A percentile compares a stretch with the other conserved stretches of the same genome.
Evolutionary conservation across 495 filamentous ascomycete species (phyloP).

Genomic region (Aspergillus taichungensis): DNA sequence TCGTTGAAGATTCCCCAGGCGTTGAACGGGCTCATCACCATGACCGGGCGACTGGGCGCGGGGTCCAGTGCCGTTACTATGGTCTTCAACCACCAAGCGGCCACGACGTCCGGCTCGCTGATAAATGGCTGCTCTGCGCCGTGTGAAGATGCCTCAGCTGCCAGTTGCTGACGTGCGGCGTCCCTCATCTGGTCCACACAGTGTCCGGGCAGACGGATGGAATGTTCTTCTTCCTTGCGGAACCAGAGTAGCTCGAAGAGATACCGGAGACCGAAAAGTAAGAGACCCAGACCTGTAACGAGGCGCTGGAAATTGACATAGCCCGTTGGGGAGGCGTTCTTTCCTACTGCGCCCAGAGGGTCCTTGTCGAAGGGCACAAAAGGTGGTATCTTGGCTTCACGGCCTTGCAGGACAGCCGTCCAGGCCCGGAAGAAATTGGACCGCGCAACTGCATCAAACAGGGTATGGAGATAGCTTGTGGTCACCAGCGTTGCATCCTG

Average conservation of each 20-base stretch:
- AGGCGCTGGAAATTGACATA: slow-evolving; percentile 14
- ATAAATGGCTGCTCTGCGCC: slow-evolving; percentile 11
- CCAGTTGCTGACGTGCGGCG: slow-evolving; percentile 7
- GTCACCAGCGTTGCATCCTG: slow-evolving; percentile 39
- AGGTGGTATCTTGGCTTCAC: slow-evolving; percentile 8
- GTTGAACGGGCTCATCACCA: slow-evolving; percentile 18
- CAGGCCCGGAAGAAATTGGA: slow-evolving; percentile 12
- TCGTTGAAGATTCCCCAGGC: slow-evolving; percentile 6
- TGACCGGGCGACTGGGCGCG: slow-evolving; percentile 7
- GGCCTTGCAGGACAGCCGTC: slow-evolving; percentile 11
- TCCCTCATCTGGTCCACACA: slow-evolving; percentile 10
- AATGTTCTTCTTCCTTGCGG: slow-evolving; percentile 14
- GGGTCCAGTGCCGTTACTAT: slow-evolving; percentile 10
- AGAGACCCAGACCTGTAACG: slow-evolving; percentile 16
- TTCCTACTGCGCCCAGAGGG: slow-evolving; percentile 1
- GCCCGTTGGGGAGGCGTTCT: neutral
- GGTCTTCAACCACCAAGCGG: slow-evolving; percentile 17
- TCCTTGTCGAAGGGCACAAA: slow-evolving; percentile 4
- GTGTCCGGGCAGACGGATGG: slow-evolving; percentile 13
- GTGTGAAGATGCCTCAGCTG: neutral
- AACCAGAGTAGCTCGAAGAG: slow-evolving; percentile 26
- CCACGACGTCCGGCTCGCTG: slow-evolving; percentile 21
- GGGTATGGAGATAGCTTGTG: slow-evolving; percentile 34
- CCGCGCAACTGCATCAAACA: slow-evolving; percentile 36
- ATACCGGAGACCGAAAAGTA: slow-evolving; percentile 21